A percentile compares a stretch with the other conserved stretches of the same genome.
phyloP scores from a whole-genome alignment of 768 basidiomycete genomes.

The Leccinellum rugosiceps region DNA sequence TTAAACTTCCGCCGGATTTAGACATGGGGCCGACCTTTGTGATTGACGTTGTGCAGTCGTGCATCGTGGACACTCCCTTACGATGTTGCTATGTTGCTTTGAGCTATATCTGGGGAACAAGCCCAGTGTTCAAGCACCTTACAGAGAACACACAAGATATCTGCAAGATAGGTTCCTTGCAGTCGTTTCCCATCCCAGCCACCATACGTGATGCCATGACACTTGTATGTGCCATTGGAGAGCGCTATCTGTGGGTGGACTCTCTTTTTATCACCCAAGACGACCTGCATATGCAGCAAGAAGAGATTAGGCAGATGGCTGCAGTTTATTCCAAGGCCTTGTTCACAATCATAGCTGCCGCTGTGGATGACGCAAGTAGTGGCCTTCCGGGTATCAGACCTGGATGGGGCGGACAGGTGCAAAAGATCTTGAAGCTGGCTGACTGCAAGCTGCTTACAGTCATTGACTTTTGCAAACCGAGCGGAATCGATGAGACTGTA shows the following conservation, averaged over 20 bases:
- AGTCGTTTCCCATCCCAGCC: conserved; percentile 9
- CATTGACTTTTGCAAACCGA: conserved; percentile 1
- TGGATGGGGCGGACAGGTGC: conserved; percentile 1
- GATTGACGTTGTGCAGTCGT: conserved; percentile 13
- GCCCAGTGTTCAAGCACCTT: conserved; percentile 7
- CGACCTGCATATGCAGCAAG: conserved; percentile 10
- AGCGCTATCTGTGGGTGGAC: conserved; percentile 27
- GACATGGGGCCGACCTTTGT: conserved; percentile 9
- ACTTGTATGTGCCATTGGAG: conserved; percentile 16
- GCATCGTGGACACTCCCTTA: conserved; percentile 13
- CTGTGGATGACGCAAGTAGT: conserved; percentile 4
- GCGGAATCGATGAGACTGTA: too few species aligned
- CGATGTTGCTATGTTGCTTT: conserved; percentile 21
- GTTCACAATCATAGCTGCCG: conserved; percentile 19
- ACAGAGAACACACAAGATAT: conserved; percentile 1
- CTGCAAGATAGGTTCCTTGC: background rate
- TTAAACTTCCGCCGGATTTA: background rate
- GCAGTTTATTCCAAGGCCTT: conserved; percentile 16
- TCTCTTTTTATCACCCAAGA: conserved; percentile 23
- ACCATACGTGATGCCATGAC: conserved; percentile 24
- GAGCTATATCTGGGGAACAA: conserved; percentile 22
- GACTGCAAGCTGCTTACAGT: conserved; percentile 9
- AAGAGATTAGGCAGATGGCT: conserved; percentile 22
- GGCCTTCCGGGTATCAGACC: conserved; percentile 9
- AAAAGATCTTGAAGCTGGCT: conserved; percentile 8